These are phyloP conservation scores for Verticillium albo-atrum DNA, from an alignment of 2,329 filamentous ascomycete species.

Conservation along the genomic window DNA sequence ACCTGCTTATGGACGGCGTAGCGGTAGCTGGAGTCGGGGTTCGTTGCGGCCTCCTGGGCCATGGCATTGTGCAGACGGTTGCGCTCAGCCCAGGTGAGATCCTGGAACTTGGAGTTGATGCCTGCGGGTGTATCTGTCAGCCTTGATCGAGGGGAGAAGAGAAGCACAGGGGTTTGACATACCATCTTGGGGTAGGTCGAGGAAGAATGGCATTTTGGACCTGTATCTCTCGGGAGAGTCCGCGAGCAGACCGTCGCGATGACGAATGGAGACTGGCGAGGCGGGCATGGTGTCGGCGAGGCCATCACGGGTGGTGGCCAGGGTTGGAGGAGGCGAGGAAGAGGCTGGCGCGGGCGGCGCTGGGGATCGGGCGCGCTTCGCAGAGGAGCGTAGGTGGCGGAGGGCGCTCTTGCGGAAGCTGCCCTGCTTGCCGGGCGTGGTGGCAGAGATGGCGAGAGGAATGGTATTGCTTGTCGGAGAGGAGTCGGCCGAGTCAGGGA, in stretches of 20 bases:
- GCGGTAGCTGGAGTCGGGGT: slow-evolving; percentile 12
- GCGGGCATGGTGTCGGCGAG: background rate
- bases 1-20: slow-evolving; percentile 25
- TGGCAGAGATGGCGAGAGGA: slow-evolving; percentile 11
- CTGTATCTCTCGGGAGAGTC: background rate
- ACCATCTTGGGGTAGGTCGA: slow-evolving; percentile 32
- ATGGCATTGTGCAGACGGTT: slow-evolving; percentile 36
- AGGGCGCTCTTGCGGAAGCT: slow-evolving; percentile 33
- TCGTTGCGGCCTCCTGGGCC: slow-evolving; percentile 26
- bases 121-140: slow-evolving; percentile 36
- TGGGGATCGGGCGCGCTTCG: slow-evolving; percentile 44
- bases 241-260: slow-evolving; percentile 3
- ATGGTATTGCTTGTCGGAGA: slow-evolving; percentile 19
- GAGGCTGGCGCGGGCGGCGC: slow-evolving; percentile 19
- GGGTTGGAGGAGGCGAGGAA: slow-evolving; percentile 13
- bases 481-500: slow-evolving; percentile 16
- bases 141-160: background rate
- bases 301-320: background rate
- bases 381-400: slow-evolving; percentile 37
- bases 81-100: slow-evolving; percentile 50
- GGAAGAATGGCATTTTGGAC: slow-evolving; percentile 32
- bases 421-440: slow-evolving; percentile 14
- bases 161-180: slow-evolving; percentile 9
- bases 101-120: slow-evolving; percentile 39
- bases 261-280: slow-evolving; percentile 9